Conservation (phyloP, 768 basidiomycete genomes). For the Grammothele lineata region DNA sequence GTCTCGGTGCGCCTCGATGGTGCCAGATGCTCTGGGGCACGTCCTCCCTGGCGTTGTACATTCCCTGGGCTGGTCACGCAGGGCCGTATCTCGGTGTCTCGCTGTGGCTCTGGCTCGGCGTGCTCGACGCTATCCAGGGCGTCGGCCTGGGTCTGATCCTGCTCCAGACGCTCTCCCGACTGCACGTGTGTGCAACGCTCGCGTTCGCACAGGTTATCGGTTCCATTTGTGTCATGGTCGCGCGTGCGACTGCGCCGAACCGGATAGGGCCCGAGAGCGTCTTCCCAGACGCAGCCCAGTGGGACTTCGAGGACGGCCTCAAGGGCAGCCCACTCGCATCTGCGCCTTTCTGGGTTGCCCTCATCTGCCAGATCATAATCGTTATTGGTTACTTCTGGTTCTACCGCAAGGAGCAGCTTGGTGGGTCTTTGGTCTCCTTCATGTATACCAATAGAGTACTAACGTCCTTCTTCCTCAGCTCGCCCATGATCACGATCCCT, state of each 20-base stretch:
- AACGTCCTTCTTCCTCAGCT: slow-evolving; percentile 17
- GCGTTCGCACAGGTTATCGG: slow-evolving; percentile 90
- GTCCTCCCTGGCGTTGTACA: slow-evolving; percentile 86
- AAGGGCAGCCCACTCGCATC: slow-evolving; percentile 76
- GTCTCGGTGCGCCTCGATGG: slow-evolving; percentile 91
- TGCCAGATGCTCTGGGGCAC: slow-evolving; percentile 98
- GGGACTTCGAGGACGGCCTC: slow-evolving; percentile 78
- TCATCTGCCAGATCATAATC: slow-evolving; percentile 76
- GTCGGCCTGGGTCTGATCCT: slow-evolving; percentile 92
- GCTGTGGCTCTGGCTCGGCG: slow-evolving; percentile 94
- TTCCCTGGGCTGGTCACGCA: slow-evolving; percentile 84
- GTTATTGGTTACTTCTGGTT: slow-evolving; percentile 95
- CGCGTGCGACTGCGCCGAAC: slow-evolving; percentile 87
- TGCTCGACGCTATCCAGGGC: slow-evolving; percentile 90
- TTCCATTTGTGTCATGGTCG: slow-evolving; percentile 87
- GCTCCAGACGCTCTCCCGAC: slow-evolving; percentile 80
- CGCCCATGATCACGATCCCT: slow-evolving; percentile 31
- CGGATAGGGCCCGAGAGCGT: slow-evolving; percentile 85
- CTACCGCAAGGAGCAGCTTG: slow-evolving; percentile 91
- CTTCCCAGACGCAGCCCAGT: slow-evolving; percentile 88
- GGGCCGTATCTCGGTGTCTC: slow-evolving; percentile 90
- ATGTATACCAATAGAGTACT: neutral
- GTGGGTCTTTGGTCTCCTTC: slow-evolving; percentile 36
- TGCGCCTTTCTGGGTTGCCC: slow-evolving; percentile 85
- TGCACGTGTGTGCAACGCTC: slow-evolving; percentile 92